phyloP scores from a whole-genome alignment of 2,329 filamentous ascomycete genomes.

The Mycosphaerella arachidis region DNA sequence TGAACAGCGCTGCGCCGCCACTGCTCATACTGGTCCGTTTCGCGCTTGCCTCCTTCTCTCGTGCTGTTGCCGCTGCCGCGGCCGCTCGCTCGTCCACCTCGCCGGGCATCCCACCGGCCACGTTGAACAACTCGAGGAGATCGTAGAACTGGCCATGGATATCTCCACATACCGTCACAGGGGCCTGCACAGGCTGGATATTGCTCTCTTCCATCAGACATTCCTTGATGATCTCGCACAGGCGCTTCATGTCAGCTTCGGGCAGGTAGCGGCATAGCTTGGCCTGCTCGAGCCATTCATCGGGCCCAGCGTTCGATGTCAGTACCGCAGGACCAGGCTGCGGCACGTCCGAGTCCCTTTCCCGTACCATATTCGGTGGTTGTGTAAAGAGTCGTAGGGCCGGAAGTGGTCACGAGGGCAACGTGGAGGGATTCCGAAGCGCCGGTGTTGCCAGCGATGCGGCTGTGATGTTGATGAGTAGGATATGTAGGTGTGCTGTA shows the following conservation, averaged over 20 bases:
- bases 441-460: not conserved
- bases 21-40: constrained; percentile 22
- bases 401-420: constrained; percentile 15
- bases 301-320: constrained; percentile 75
- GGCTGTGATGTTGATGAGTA: not conserved
- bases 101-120: constrained; percentile 93
- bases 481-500: not conserved
- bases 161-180: constrained; percentile 94
- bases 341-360: constrained; percentile 58
- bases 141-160: constrained; percentile 99
- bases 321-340: constrained; percentile 88
- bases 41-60: constrained; percentile 13
- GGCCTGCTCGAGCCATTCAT: constrained; percentile 95
- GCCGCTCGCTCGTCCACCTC: constrained; percentile 45
- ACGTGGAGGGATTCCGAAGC: not conserved
- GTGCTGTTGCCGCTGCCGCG: constrained; percentile 17
- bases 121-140: constrained; percentile 90
- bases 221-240: constrained; percentile 98
- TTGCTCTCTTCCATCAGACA: constrained; percentile 99
- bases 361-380: constrained; percentile 41
- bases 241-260: constrained; percentile 94
- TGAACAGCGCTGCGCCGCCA: constrained; percentile 59
- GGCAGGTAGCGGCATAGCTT: constrained; percentile 97
- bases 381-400: not conserved
- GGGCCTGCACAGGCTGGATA: constrained; percentile 94